Base-by-base conservation (phyloP, 2,329 filamentous ascomycete species). In the Cryphonectria naterciae region DNA sequence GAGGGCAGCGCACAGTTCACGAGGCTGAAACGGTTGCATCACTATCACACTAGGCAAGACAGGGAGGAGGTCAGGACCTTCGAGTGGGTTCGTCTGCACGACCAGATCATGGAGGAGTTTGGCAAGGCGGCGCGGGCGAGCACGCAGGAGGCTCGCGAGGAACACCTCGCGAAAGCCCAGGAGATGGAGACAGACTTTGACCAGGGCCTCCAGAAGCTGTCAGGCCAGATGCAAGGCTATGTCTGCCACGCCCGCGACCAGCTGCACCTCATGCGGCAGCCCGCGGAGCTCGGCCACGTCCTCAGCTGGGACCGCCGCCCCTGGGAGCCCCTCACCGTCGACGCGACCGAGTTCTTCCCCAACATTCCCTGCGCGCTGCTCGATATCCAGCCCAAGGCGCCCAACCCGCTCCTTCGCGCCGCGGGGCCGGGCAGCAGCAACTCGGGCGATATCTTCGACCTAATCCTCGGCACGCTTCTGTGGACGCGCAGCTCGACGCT, bases 241-340 rank as follows among this genome's bases (percentile, higher is more conserved):
- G 19, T 63, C 46, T n/a, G 28, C 25, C 46, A 67, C 62, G 22
- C 70, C 35, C 81, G 83, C 41, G 89, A 92, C 75, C 88, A 90
- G 76, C 78, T 85, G 61, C 86, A 87, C 73, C 74, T 86, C 22
- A 83, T 86, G 75, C 78, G 81, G 65, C 82, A 85, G 78, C 75
- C 83, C 0, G 83, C 85, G 1, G 82, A 85, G 78, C 74, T 83
- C 0, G 83, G 85, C 3, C 86, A 89, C 0, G 75, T 85, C 0
- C 79, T 95, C 4, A 76, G 84, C 37, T 95, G 91, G 89, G 93
- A 97, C 79, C 85, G 87, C 1, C 89, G 94, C 22, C 81, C 83
- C 1, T 89, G 88, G 76, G 93, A 97, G 76, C 92, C 93, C 0
- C 83, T 97, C 22, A 79, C 83, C 35, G 86, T 88, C 2, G 72